phyloP scores from a whole-genome alignment of 345 rosid species.

The Orychophragmus violaceus region DNA sequence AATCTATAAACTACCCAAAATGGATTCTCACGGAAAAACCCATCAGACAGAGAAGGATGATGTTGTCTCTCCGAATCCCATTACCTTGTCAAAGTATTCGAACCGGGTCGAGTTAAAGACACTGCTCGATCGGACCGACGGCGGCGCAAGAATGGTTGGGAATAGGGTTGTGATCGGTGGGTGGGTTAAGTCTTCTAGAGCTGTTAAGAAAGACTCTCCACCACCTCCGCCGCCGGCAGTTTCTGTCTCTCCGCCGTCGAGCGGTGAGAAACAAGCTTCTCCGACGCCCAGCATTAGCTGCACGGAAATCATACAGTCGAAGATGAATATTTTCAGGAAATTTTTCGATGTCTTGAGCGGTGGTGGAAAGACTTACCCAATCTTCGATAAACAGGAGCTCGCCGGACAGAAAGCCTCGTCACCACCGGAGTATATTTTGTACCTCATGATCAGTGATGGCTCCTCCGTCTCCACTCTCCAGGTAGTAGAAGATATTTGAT shows the following conservation, averaged over 20 bases:
- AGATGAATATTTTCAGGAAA: constrained; percentile 55
- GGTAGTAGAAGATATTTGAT: constrained; percentile 32
- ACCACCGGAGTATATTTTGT: constrained; percentile 23
- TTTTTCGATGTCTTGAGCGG: constrained; percentile 52
- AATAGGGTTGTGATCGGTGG: constrained; percentile 68
- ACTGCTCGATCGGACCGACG: constrained; percentile 42
- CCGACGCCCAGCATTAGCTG: constrained; percentile 35
- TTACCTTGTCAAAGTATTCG: constrained; percentile 45
- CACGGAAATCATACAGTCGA: constrained; percentile 59
- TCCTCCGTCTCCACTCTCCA: constrained; percentile 55
- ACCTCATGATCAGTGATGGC: constrained; percentile 66
- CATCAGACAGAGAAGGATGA: constrained; percentile 6
- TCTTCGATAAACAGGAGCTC: constrained; percentile 41
- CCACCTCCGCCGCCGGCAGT: constrained; percentile 9
- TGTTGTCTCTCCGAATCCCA: background rate
- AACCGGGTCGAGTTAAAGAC: constrained; percentile 53
- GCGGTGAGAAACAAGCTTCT: constrained; percentile 8
- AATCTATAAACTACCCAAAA: background rate
- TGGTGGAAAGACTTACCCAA: constrained; percentile 31
- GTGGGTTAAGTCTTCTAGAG: constrained; percentile 82
- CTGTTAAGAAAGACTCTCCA: constrained; percentile 39
- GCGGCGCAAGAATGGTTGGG: constrained; percentile 40
- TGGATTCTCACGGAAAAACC: constrained; percentile 24
- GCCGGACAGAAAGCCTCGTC: constrained; percentile 23
- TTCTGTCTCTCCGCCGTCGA: background rate